These are phyloP conservation scores for Ceratobasidium sp. DNA, from an alignment of 1,284 basidiomycete species.

Conservation along the genomic window DNA sequence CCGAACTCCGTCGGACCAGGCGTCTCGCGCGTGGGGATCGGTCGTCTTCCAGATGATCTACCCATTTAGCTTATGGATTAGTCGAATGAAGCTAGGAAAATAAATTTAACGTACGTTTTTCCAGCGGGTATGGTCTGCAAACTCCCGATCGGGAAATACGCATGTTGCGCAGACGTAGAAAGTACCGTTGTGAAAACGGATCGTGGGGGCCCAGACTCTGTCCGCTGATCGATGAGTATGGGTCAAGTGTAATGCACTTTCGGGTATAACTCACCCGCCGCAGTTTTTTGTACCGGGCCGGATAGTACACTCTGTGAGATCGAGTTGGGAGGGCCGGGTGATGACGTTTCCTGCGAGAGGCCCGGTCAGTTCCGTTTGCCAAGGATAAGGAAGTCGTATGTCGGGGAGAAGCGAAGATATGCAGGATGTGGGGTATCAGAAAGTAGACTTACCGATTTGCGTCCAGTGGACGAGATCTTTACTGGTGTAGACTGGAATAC, in stretches of 20 bases:
- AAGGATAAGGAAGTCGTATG: neutral
- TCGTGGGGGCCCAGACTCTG: constrained; percentile 43
- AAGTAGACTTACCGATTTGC: constrained; percentile 36
- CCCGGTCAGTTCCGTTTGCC: neutral
- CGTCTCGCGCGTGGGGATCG: constrained; percentile 32
- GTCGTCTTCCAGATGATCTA: constrained; percentile 34
- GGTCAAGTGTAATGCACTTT: too few species aligned
- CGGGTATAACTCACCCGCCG: too few species aligned
- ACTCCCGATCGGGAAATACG: constrained; percentile 32
- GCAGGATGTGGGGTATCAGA: neutral
- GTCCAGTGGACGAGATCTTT: constrained; percentile 43
- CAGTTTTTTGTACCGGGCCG: constrained; percentile 32
- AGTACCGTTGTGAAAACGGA: constrained; percentile 39
- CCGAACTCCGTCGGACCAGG: constrained; percentile 42
- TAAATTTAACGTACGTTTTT: constrained; percentile 17
- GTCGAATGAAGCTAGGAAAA: neutral
- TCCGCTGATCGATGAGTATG: too few species aligned
- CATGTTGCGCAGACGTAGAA: constrained; percentile 41
- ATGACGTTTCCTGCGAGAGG: constrained; percentile 32
- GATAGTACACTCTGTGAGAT: constrained; percentile 26
- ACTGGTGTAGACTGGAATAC: constrained; percentile 43
- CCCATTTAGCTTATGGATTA: neutral
- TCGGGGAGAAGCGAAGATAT: too few species aligned
- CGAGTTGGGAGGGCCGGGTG: constrained; percentile 35
- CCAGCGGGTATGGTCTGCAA: constrained; percentile 32